Conservation (phyloP, 176 grass and related monocot genomes). For the Hordeum marinum region DNA sequence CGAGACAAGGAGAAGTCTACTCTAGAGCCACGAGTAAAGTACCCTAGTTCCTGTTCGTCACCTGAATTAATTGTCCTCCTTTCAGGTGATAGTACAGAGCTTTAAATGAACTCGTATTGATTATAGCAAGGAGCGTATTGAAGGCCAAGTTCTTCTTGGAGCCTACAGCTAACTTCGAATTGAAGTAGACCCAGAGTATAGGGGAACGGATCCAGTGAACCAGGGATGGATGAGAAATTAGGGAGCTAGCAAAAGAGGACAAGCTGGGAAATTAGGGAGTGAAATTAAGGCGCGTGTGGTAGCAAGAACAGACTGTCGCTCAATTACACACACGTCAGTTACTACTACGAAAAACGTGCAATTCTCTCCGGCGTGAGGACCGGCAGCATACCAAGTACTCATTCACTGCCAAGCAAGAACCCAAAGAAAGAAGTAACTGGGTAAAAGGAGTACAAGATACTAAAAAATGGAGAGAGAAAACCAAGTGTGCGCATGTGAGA, state of each 20-base stretch:
- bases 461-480: background rate
- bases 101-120: constrained; percentile 58
- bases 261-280: background rate
- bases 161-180: constrained; percentile 24
- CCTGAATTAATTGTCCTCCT: constrained; percentile 43
- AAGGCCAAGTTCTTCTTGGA: constrained; percentile 22
- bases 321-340: background rate
- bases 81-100: constrained; percentile 36
- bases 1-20: background rate
- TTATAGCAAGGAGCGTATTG: constrained; percentile 17
- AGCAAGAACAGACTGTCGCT: constrained; percentile 13
- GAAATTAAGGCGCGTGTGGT: background rate
- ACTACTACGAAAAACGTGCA: background rate
- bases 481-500: constrained; percentile 34
- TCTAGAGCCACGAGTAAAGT: constrained; percentile 19
- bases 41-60: constrained; percentile 28
- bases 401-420: constrained; percentile 18
- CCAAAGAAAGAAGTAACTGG: constrained; percentile 10
- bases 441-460: background rate
- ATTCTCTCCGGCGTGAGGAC: background rate
- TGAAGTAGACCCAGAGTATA: constrained; percentile 21
- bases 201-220: constrained; percentile 30
- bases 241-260: background rate
- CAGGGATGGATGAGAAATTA: background rate
- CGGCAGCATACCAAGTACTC: background rate